Base-by-base conservation (phyloP, 352 stramenopile species). In the Phytophthora fragariaefolia region DNA sequence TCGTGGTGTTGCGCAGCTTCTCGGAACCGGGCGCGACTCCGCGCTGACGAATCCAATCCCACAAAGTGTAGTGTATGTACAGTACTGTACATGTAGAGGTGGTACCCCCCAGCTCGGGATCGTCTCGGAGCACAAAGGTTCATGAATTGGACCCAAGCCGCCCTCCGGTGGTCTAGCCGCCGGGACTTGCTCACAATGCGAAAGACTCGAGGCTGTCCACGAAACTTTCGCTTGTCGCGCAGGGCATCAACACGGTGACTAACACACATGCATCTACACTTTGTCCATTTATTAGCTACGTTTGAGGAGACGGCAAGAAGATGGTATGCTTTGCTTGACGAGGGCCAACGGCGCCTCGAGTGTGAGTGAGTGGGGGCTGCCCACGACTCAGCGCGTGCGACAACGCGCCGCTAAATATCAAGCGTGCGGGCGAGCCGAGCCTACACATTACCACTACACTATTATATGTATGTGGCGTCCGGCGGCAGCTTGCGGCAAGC, bases 221-320 rank as follows among this genome's bases (percentile, higher is more conserved):
- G 18, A 60, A 70, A 53, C 18, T 56, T 65, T 63, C 45, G 43
- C 28, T 57, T 36, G 43, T 68, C 58, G 58, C 56, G 48, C 38
- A 52, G 38, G 12, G 32, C 40, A 57, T 67, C 49, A 72, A 63
- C 58, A 50, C 28, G 36, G 49, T 46, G 55, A 52, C 30, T 46
- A 23, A 10, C 10, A 15, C n/a, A n/a, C n/a, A n/a, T n/a, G n/a
- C n/a, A n/a, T n/a, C n/a, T n/a, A n/a, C n/a, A n/a, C n/a, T n/a
- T n/a, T n/a, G n/a, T n/a, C n/a, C n/a, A n/a, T n/a, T n/a, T n/a
- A 46, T 40, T 49, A 42, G 36, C 13, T 46, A 45, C 57, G 34
- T 32, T 58, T 52, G 6, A 48, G 58, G 54, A 69, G 51, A 57
- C n/a, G 17, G 45, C 42, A 63, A 74, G 66, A 74, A 74, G 66